Evolutionary conservation across 768 basidiomycete species (phyloP).

Genomic region (Termitomyces sp.): DNA sequence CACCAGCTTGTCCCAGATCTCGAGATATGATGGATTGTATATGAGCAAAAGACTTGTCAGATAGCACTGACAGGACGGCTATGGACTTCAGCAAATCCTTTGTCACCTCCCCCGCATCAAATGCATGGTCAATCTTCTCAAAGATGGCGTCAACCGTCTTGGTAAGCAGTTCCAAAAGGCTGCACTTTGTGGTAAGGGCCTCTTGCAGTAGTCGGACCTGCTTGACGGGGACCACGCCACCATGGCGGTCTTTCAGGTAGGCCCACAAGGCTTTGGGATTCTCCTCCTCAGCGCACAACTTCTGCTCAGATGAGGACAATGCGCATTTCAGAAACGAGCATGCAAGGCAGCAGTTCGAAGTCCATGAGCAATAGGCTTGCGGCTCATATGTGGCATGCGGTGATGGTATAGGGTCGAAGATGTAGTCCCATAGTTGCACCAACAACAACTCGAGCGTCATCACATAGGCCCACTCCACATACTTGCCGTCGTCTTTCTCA

Average conservation of each 20-base stretch:
- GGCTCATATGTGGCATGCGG: not conserved
- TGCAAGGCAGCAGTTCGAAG: not conserved
- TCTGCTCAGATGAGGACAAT: no score
- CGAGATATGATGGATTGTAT: not conserved
- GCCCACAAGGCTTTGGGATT: no score
- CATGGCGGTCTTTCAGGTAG: not conserved
- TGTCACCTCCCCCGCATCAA: not conserved
- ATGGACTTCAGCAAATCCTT: not conserved
- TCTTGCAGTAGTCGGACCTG: not conserved
- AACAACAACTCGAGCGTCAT: no score
- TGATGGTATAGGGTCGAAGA: not conserved
- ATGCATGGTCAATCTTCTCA: not conserved
- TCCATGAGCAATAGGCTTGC: not conserved
- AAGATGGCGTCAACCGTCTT: not conserved
- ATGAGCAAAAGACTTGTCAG: not conserved
- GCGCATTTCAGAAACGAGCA: not conserved
- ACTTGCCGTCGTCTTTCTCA: not conserved
- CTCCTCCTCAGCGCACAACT: no score
- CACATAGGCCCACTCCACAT: not conserved
- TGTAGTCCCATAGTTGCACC: no score
- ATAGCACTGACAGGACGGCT: not conserved
- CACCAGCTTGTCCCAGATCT: not conserved
- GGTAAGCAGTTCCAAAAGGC: no score
- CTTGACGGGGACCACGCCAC: not conserved
- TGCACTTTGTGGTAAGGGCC: not conserved